phyloP scores from a whole-genome alignment of 225 moss, liverwort and hornwort species.

The Physcomitrellopsis africana region DNA sequence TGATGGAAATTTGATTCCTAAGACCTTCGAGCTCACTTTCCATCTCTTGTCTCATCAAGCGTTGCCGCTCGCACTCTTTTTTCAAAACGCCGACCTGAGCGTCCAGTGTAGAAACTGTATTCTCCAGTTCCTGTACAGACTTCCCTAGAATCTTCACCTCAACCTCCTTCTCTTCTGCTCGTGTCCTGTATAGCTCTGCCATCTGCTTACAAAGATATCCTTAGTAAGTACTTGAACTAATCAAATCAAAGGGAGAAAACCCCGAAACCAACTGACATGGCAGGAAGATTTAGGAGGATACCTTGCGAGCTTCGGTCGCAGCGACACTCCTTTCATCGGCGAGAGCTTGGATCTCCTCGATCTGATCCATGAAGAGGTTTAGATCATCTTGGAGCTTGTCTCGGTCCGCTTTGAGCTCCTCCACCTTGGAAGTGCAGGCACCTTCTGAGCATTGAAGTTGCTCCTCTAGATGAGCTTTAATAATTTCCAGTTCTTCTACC shows the following conservation, averaged over 20 bases:
- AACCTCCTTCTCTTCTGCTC: slow-evolving; percentile 67
- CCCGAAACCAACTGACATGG: background rate
- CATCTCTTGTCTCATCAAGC: slow-evolving; percentile 48
- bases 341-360: slow-evolving; percentile 61
- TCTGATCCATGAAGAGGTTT: slow-evolving; percentile 67
- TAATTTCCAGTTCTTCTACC: slow-evolving; percentile 43
- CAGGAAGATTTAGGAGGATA: slow-evolving; percentile 16
- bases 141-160: slow-evolving; percentile 68
- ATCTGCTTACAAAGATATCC: slow-evolving; percentile 44
- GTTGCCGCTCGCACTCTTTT: slow-evolving; percentile 58
- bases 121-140: slow-evolving; percentile 90
- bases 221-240: too few relatives aligned
- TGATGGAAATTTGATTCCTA: slow-evolving; percentile 42
- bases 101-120: slow-evolving; percentile 85
- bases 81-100: slow-evolving; percentile 47
- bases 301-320: slow-evolving; percentile 78
- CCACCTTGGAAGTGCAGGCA: slow-evolving; percentile 27
- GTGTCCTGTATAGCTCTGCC: slow-evolving; percentile 61
- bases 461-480: slow-evolving; percentile 27
- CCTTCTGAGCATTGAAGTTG: slow-evolving; percentile 27
- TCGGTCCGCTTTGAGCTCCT: slow-evolving; percentile 56
- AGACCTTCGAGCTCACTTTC: slow-evolving; percentile 60
- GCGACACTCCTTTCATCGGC: slow-evolving; percentile 54
- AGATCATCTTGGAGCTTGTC: slow-evolving; percentile 71
- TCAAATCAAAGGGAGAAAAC: too few relatives aligned